phyloP scores from a whole-genome alignment of 306 rosid genomes.

The Carpinus viminea region DNA sequence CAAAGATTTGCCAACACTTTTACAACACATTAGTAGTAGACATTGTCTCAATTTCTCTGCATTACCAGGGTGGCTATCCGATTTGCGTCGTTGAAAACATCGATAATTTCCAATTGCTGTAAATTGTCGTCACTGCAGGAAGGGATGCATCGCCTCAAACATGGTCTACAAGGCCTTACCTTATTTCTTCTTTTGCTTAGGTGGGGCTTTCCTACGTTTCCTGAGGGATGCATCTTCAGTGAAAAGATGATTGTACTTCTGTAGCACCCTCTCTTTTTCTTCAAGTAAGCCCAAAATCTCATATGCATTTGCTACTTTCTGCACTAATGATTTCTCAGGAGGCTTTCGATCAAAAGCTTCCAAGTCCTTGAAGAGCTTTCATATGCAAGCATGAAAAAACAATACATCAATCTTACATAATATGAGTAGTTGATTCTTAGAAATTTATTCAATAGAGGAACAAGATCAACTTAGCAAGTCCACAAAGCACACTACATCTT shows the following conservation, averaged over 20 bases:
- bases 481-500: not conserved
- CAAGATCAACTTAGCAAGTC: not conserved
- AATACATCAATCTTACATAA: slow-evolving; percentile 19
- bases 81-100: not conserved
- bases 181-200: slow-evolving; percentile 33
- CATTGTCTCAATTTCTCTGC: not conserved
- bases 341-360: slow-evolving; percentile 93
- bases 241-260: slow-evolving; percentile 65
- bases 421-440: slow-evolving; percentile 1
- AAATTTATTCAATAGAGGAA: not conserved
- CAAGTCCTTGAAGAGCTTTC: slow-evolving; percentile 80
- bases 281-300: slow-evolving; percentile 65
- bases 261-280: slow-evolving; percentile 67
- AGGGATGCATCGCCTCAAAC: not conserved
- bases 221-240: slow-evolving; percentile 30
- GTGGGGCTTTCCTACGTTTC: slow-evolving; percentile 28
- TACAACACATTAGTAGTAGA: no score
- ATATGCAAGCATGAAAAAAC: slow-evolving; percentile 31
- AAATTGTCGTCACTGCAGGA: not conserved
- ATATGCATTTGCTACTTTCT: slow-evolving; percentile 77
- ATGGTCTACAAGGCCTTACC: slow-evolving; percentile 9
- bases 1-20: not conserved
- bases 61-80: not conserved
- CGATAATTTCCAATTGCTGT: not conserved
- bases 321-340: slow-evolving; percentile 66